Conservation (phyloP, 495 filamentous ascomycete species). For the Acidomyces sp. region DNA sequence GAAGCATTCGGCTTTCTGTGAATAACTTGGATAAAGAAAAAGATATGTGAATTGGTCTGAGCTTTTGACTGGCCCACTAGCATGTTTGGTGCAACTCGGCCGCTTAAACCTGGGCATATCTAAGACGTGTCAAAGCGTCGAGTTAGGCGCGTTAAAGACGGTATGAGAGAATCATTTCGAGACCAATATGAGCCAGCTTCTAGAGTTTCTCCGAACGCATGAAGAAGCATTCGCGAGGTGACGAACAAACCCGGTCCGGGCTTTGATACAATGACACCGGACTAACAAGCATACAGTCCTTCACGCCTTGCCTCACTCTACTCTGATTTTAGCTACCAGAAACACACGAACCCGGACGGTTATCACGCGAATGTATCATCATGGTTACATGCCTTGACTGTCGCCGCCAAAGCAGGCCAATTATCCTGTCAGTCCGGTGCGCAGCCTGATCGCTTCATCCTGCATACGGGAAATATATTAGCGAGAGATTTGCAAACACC, state of each 20-base stretch:
- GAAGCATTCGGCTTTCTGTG: no score
- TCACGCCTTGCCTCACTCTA: conserved; percentile 83
- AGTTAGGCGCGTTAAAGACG: no score
- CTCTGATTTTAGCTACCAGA: conserved; percentile 75
- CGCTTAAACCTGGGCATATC: no score
- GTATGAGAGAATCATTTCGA: no score
- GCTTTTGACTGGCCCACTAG: no score
- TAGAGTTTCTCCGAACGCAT: conserved; percentile 46
- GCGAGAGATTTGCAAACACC: conserved; percentile 56
- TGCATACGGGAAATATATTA: conserved; percentile 58
- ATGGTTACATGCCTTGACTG: conserved; percentile 63
- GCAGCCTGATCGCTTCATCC: conserved; percentile 40
- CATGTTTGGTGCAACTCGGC: no score
- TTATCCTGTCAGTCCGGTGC: conserved; percentile 35
- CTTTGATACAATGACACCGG: not conserved
- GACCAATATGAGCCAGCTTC: conserved; percentile 30
- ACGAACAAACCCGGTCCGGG: no score
- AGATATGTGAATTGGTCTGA: no score
- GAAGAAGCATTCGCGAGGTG: conserved; percentile 57
- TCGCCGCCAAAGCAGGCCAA: conserved; percentile 53
- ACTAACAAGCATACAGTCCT: conserved; percentile 33
- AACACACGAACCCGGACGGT: conserved; percentile 76
- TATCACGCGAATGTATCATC: conserved; percentile 73
- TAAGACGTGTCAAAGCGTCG: no score
- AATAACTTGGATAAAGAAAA: no score